Evolutionary conservation across 495 filamentous ascomycete genomes (phyloP).

Genomic region (Halenospora varia): DNA sequence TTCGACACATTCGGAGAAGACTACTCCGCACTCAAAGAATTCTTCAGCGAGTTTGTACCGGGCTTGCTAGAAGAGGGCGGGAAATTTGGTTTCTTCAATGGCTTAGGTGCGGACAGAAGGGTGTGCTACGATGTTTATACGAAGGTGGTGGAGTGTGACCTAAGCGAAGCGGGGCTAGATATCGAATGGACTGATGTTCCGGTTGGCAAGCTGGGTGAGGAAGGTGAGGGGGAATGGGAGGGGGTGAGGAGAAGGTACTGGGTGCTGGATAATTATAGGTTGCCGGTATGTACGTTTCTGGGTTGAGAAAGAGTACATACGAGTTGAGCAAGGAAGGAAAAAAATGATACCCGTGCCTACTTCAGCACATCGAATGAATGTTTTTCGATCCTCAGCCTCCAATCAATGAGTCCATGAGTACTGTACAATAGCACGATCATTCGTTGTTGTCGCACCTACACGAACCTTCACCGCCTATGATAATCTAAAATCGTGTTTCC

Average conservation of each 20-base stretch:
- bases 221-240: slow-evolving; percentile 66
- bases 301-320: slow-evolving; percentile 3
- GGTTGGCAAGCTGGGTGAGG: slow-evolving; percentile 40
- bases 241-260: slow-evolving; percentile 87
- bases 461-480: no score
- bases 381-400: neutral
- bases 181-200: slow-evolving; percentile 80
- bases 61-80: slow-evolving; percentile 69
- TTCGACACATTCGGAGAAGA: slow-evolving; percentile 97
- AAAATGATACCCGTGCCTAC: slow-evolving; percentile 10
- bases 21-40: slow-evolving; percentile 76
- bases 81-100: slow-evolving; percentile 91
- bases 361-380: neutral
- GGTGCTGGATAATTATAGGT: slow-evolving; percentile 69
- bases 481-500: no score
- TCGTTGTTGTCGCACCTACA: no score
- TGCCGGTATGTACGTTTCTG: slow-evolving; percentile 53
- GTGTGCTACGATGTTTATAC: slow-evolving; percentile 95
- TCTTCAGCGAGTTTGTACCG: slow-evolving; percentile 85
- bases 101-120: slow-evolving; percentile 85
- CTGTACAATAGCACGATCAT: no score
- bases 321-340: neutral
- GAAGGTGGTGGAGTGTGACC: slow-evolving; percentile 87
- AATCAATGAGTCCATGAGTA: no score
- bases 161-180: slow-evolving; percentile 88